Evolutionary conservation across 164 flowering plant species (phyloP).

Genomic region (Platanus orientalis): DNA sequence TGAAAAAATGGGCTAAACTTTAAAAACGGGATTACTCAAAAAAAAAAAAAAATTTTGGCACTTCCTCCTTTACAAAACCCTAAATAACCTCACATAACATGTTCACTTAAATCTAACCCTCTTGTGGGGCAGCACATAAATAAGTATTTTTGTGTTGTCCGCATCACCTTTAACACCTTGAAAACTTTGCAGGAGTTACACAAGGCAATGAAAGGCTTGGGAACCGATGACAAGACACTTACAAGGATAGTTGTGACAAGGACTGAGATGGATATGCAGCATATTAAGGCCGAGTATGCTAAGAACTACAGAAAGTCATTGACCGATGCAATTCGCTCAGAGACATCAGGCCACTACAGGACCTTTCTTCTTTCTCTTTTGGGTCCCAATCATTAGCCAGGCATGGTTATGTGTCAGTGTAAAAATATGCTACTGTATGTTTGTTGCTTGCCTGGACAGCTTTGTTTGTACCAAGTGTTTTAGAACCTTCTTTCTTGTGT

Average conservation of each 20-base stretch:
- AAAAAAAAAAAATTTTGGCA: no score
- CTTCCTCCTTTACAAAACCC: no score
- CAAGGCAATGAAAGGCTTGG: slow-evolving; percentile 81
- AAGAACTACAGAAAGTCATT: slow-evolving; percentile 53
- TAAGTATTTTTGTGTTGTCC: no score
- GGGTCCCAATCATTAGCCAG: slow-evolving; percentile 40
- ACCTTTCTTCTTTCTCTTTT: slow-evolving; percentile 64
- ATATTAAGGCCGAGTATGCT: slow-evolving; percentile 67
- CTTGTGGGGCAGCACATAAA: no score
- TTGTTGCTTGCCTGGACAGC: no score
- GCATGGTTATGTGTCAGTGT: neutral
- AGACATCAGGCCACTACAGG: slow-evolving; percentile 68
- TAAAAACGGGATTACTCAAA: no score
- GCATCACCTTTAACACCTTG: neutral
- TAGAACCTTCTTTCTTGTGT: no score
- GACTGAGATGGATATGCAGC: slow-evolving; percentile 75
- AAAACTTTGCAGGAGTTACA: slow-evolving; percentile 40
- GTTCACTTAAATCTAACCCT: no score
- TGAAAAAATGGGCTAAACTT: no score
- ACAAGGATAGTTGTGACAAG: slow-evolving; percentile 63
- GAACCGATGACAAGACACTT: slow-evolving; percentile 61
- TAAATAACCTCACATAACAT: no score
- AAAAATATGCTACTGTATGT: no score
- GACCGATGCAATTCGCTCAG: slow-evolving; percentile 59
- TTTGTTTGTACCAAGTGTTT: no score